Evolutionary conservation across 2,329 filamentous ascomycete species (phyloP).

Genomic region (Cadophora malorum): DNA sequence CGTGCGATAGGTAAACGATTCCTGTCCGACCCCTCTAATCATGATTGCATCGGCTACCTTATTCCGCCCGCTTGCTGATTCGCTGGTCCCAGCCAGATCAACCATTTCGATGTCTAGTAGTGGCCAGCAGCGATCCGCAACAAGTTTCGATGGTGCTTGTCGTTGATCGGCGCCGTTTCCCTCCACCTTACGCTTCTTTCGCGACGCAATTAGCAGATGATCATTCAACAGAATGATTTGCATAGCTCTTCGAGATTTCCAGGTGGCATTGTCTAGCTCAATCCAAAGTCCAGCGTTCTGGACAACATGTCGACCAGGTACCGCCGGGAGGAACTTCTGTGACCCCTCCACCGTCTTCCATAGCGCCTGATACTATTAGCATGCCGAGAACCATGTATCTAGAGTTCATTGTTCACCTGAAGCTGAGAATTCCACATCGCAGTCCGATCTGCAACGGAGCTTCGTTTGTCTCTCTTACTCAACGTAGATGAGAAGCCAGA

Average conservation of each 20-base stretch:
- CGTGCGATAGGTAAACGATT: conserved; percentile 93
- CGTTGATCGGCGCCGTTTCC: conserved; percentile 58
- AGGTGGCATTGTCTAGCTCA: conserved; percentile 95
- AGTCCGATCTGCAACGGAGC: conserved; percentile 78
- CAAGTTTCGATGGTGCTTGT: conserved; percentile 71
- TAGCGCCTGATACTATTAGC: conserved; percentile 62
- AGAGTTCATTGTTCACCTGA: conserved; percentile 45
- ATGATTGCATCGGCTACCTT: conserved; percentile 87
- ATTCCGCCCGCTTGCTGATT: conserved; percentile 61
- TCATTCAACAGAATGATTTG: conserved; percentile 95
- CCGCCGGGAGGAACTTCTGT: conserved; percentile 92
- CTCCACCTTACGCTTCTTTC: conserved; percentile 90
- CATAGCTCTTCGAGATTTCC: conserved; percentile 88
- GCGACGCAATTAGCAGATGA: conserved; percentile 86
- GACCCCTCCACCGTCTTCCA: conserved; percentile 99
- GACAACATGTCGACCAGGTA: conserved; percentile 90
- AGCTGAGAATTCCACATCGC: conserved; percentile 73
- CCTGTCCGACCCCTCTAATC: conserved; percentile 82
- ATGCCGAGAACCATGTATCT: not conserved
- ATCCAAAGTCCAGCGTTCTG: conserved; percentile 94
- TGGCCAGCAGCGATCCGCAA: conserved; percentile 94
- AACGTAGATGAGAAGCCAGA: conserved; percentile 60
- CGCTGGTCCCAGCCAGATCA: conserved; percentile 76
- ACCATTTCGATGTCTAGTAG: conserved; percentile 91
- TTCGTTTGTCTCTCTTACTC: conserved; percentile 81